phyloP scores from a whole-genome alignment of 2,329 filamentous ascomycete species.

The Aspergillus quadricinctus region DNA sequence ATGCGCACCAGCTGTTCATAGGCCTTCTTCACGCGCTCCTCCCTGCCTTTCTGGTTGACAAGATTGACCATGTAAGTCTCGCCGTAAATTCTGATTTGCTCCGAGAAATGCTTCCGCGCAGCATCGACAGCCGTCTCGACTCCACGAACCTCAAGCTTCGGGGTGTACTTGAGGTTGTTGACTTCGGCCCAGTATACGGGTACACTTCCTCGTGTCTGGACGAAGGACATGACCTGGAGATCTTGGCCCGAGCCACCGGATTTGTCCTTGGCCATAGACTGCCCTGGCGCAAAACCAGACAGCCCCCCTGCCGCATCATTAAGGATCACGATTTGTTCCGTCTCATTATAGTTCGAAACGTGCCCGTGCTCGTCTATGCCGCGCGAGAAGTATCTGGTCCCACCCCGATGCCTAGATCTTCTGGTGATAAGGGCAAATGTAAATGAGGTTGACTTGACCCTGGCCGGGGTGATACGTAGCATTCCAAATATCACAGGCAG shows the following conservation, averaged over 20 bases:
- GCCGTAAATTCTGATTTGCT: constrained; percentile 89
- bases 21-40: constrained; percentile 82
- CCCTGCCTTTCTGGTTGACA: constrained; percentile 92
- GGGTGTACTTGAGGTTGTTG: constrained; percentile 87
- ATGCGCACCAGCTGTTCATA: constrained; percentile 86
- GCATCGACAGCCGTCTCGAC: constrained; percentile 76
- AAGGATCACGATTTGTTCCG: constrained; percentile 84
- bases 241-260: constrained; percentile 62
- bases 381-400: constrained; percentile 91
- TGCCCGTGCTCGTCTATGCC: constrained; percentile 90
- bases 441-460: constrained; percentile 76
- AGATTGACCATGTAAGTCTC: constrained; percentile 97
- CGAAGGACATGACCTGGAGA: constrained; percentile 85
- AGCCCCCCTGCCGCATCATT: constrained; percentile 75
- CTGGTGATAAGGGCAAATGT: constrained; percentile 86
- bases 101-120: constrained; percentile 81
- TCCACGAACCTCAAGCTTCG: constrained; percentile 80
- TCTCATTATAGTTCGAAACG: constrained; percentile 99
- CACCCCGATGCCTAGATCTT: constrained; percentile 79
- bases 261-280: constrained; percentile 71
- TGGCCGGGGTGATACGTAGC: constrained; percentile 83
- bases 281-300: constrained; percentile 74
- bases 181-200: constrained; percentile 95
- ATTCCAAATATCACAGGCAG: constrained; percentile 95
- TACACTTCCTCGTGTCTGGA: constrained; percentile 94